Evolutionary conservation across 1,284 basidiomycete species (phyloP), one percentile per base, ranked within the genome.

Genomic region (Stereum hirsutum): DNA sequence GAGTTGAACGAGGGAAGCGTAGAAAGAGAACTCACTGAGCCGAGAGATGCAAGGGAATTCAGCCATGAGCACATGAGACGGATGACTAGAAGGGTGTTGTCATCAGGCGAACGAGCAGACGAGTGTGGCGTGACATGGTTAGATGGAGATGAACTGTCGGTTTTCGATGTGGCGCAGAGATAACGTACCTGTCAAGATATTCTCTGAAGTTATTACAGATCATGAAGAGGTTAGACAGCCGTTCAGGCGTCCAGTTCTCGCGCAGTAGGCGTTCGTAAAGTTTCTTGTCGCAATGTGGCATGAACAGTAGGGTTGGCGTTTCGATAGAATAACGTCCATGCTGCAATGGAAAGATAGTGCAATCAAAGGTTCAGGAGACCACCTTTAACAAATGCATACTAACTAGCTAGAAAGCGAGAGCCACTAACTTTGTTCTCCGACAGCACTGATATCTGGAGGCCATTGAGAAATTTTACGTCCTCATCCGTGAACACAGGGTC

Each of bases 211-310:
- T 57, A 55, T 74, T 74, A 41, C 67, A 69, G 47, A 74, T 50
- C 50, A 74, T 63, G 41, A 75, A 47, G 31, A 70, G 48, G 28
- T 54, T 54, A 42, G 57, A 50, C 44, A 74, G 51, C 11, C 53
- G 50, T 12, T 64, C 63, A 25, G 48, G 54, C 37, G 65, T 59
- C 77, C 79, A 81, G 57, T 86, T 86, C 12, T 70, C 68, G 46
- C 68, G 67, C 45, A 87, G 58, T 38, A 85, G 54, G 49, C 62
- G 68, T 55, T 87, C 81, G 59, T 86, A 85, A 21, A 87, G 65
- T 45, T 69, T 66, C 55, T 80, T 54, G 55, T 84, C 81, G 55
- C 84, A 87, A 56, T 87, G 83, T 25, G 82, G 84, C 82, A 86
- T 85, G 62, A 75, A 85, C 43, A 78, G 65, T 44, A 87, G 64